These are phyloP conservation scores for Coemansia sp. DNA, from an alignment of 192 early-diverging fungal genomes.

Conservation along the genomic window DNA sequence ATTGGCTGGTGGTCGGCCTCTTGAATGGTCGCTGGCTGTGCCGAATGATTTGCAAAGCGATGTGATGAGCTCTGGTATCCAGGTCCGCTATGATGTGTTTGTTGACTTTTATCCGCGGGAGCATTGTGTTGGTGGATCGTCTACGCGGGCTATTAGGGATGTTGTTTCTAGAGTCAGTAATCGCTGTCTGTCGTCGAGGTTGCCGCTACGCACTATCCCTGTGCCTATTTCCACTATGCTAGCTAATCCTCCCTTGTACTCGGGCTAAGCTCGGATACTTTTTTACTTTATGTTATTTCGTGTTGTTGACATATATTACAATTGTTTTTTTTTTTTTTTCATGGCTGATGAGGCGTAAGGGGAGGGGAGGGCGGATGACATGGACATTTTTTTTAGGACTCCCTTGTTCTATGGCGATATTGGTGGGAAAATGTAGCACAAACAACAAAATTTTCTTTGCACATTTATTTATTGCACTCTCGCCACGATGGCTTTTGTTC, in stretches of 20 bases:
- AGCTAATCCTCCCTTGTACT: constrained; percentile 8
- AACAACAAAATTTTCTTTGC: too few relatives aligned
- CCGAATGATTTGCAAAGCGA: constrained; percentile 6
- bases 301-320: not conserved
- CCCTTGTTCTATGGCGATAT: too few relatives aligned
- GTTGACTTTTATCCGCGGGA: constrained; percentile 19
- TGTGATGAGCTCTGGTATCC: constrained; percentile 7
- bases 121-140: not conserved
- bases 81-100: constrained; percentile 22
- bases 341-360: too few relatives aligned
- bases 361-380: too few relatives aligned
- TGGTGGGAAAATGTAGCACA: too few relatives aligned
- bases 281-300: not conserved
- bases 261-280: not conserved
- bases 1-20: not conserved
- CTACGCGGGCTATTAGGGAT: not conserved
- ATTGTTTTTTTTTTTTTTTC: too few relatives aligned
- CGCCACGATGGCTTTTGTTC: too few relatives aligned
- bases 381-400: too few relatives aligned
- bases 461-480: too few relatives aligned
- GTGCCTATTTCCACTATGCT: not conserved
- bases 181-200: not conserved
- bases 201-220: constrained; percentile 9
- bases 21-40: constrained; percentile 12
- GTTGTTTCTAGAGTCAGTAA: not conserved